Evolutionary conservation across 2,329 filamentous ascomycete species (phyloP).

Genomic region (Colletotrichum lupini): DNA sequence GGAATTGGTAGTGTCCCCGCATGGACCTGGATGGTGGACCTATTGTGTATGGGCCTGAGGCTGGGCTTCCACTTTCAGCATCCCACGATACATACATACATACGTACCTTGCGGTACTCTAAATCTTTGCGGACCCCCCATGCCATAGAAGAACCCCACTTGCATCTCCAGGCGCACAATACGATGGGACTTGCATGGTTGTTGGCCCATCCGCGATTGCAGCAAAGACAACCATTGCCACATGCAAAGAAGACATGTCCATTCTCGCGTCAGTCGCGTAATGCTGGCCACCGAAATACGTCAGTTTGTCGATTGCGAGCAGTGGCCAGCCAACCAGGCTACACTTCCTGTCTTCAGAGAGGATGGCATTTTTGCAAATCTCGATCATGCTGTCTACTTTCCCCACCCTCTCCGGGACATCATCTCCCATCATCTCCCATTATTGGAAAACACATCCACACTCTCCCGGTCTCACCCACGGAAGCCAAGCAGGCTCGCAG

Average conservation of each 20-base stretch:
- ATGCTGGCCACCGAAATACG: constrained; percentile 22
- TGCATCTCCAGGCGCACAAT: not conserved
- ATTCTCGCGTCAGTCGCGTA: constrained; percentile 21
- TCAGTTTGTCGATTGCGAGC: constrained; percentile 29
- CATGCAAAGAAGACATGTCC: constrained; percentile 13
- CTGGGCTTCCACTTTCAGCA: not conserved
- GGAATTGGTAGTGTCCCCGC: not conserved
- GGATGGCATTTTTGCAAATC: constrained; percentile 34
- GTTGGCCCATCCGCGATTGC: constrained; percentile 13
- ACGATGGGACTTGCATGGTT: not conserved
- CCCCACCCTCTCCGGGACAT: constrained; percentile 7
- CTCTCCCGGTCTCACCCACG: not conserved
- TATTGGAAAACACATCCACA: constrained; percentile 26
- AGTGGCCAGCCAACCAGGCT: constrained; percentile 27
- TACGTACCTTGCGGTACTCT: not conserved
- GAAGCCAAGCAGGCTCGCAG: constrained; percentile 9
- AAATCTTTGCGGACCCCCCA: not conserved
- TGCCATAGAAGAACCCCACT: not conserved
- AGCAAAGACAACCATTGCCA: constrained; percentile 17
- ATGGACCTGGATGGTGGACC: not conserved
- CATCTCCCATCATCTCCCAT: not conserved
- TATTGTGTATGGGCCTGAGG: not conserved
- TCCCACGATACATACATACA: not conserved
- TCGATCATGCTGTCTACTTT: constrained; percentile 16
- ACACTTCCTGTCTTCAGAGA: constrained; percentile 1